A percentile compares a stretch with the other conserved stretches of the same genome.
These are phyloP conservation scores for Fagus sylvatica DNA, from an alignment of 306 rosid species.

Conservation along the genomic window DNA sequence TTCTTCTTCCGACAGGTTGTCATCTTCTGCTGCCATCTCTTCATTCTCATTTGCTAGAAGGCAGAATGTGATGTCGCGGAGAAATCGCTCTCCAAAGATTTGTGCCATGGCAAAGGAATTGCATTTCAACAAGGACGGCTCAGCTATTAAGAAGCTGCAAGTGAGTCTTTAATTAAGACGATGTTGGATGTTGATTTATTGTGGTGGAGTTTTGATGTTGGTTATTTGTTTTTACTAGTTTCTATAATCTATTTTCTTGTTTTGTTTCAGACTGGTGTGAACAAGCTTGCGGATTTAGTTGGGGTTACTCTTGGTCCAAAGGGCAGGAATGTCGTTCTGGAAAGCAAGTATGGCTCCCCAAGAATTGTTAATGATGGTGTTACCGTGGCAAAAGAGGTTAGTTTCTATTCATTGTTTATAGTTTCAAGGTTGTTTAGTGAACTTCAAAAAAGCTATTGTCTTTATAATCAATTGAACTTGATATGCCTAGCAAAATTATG, in stretches of 20 bases:
- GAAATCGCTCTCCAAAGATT: constrained; percentile 45
- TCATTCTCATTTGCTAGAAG: constrained; percentile 50
- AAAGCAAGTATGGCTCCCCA: constrained; percentile 99
- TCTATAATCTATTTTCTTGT: neutral
- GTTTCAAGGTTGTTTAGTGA: neutral
- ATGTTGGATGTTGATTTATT: neutral
- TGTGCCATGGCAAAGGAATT: constrained; percentile 96
- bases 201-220: neutral
- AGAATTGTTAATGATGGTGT: constrained; percentile 98
- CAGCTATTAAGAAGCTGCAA: constrained; percentile 86
- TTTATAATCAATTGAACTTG: neutral
- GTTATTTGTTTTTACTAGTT: neutral
- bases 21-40: constrained; percentile 72
- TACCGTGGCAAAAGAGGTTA: constrained; percentile 95
- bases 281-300: constrained; percentile 97
- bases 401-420: neutral
- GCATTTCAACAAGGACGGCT: constrained; percentile 92
- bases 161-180: constrained; percentile 21
- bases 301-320: constrained; percentile 99
- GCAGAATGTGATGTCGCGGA: constrained; percentile 36
- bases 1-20: constrained; percentile 36
- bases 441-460: neutral
- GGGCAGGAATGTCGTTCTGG: constrained; percentile 96
- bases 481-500: neutral
- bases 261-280: constrained; percentile 74